A percentile compares a stretch with the other conserved stretches of the same genome.
Evolutionary conservation across 495 filamentous ascomycete genomes (phyloP).

Genomic region (Saxophila tyrrhenica): DNA sequence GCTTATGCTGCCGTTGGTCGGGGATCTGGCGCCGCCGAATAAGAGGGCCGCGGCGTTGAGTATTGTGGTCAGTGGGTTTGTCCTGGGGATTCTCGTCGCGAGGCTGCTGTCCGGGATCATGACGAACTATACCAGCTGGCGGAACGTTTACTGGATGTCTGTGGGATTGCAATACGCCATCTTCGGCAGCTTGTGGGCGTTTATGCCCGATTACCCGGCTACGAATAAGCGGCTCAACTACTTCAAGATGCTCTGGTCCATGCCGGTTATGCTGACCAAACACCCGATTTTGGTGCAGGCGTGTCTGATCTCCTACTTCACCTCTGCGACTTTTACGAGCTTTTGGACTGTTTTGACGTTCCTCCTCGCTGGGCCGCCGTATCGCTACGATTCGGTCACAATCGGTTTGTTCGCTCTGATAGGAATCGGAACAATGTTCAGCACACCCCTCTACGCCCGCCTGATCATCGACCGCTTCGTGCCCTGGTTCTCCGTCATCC

Average conservation of each 20-base stretch:
- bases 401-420: conserved; percentile 75
- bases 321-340: conserved; percentile 47
- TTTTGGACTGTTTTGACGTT: conserved; percentile 84
- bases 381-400: conserved; percentile 50
- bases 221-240: conserved; percentile 60
- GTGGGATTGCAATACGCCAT: conserved; percentile 64
- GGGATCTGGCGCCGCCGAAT: conserved; percentile 62
- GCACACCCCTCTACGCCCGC: conserved; percentile 58
- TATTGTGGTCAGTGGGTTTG: conserved; percentile 65
- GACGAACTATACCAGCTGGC: conserved; percentile 59
- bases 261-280: conserved; percentile 46
- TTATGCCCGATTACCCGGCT: conserved; percentile 70
- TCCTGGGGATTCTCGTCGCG: conserved; percentile 66
- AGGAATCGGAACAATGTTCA: conserved; percentile 54
- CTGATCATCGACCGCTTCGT: conserved; percentile 57
- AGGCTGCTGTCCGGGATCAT: conserved; percentile 66
- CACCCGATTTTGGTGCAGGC: conserved; percentile 61
- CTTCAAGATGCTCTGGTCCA: conserved; percentile 51
- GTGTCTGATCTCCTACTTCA: conserved; percentile 46
- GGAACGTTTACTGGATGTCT: conserved; percentile 70
- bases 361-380: conserved; percentile 56
- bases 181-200: conserved; percentile 52
- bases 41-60: conserved; percentile 56
- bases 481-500: conserved; percentile 53
- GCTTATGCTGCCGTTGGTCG: conserved; percentile 73